Evolutionary conservation across 768 basidiomycete genomes (phyloP), one percentile per base, ranked within the genome.

Genomic region (Suillus brevipes): DNA sequence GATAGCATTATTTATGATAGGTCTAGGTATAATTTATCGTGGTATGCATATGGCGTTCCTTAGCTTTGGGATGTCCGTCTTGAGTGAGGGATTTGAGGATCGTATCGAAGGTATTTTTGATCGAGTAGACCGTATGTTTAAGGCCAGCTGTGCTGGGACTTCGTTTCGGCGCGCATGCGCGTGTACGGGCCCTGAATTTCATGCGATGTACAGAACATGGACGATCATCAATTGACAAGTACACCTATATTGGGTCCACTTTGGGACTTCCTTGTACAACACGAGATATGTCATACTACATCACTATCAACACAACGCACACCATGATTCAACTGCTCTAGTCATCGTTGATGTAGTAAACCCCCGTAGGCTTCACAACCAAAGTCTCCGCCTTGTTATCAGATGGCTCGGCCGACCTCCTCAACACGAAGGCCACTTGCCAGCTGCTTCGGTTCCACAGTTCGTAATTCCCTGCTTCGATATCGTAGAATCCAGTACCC

Each of bases 1-100:
- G 20, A 55, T 55, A 13, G 34, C 53, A n/a, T 55, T 55, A 55
- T 55, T 55, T 55, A 53, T 53, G 50, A 52, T 20, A 31, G 18
- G 52, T 31, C 31, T 53, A 34, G 53, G 53, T n/a, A 36, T 55
- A 55, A 55, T 55, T 55, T 55, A 55, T 55, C 20, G n/a, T 36
- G 20, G 3, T 55, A 55, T 55, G 34, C 53, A 36, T 36, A 55
- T 55, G 34, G 34, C 34, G 1, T 36, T 55, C 6, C 34, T 53
- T 53, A 31, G 4, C 52, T 31, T 18, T 52, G 0, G 6, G 6
- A 25, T 3, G 31, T 12, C 18, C 10, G 18, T 55, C 2, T 55
- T 34, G 53, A 37, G 20, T n/a, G 10, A 10, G 31, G 20, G 6
- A 18, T 9, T 7, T 5, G 16, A 31, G 12, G 6, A 16, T 52